Evolutionary conservation across 805 yeast species (phyloP).

Genomic region (Helenozyma baotianmanensis): DNA sequence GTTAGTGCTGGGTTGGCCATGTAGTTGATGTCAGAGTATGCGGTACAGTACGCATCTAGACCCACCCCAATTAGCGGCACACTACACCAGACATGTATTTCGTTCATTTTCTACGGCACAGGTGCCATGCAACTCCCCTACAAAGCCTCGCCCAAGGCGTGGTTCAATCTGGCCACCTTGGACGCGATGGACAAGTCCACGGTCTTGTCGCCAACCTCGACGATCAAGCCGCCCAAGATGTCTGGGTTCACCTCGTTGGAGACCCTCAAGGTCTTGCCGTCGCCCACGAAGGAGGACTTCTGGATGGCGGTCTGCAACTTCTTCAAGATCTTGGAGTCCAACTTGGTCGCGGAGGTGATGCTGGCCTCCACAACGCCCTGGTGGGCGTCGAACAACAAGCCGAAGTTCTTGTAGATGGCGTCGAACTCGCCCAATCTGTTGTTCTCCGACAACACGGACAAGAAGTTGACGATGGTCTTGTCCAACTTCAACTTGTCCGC

Average conservation of each 20-base stretch:
- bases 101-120: no score
- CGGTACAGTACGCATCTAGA: no score
- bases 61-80: no score
- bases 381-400: slow-evolving; percentile 78
- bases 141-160: slow-evolving; percentile 79
- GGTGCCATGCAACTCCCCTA: no score
- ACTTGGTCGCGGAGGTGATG: slow-evolving; percentile 80
- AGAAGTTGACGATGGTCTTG: slow-evolving; percentile 70
- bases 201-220: slow-evolving; percentile 94
- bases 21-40: no score
- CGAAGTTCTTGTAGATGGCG: slow-evolving; percentile 65
- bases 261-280: slow-evolving; percentile 80
- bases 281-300: slow-evolving; percentile 76
- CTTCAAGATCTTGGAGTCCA: slow-evolving; percentile 74
- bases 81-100: no score
- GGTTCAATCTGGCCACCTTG: slow-evolving; percentile 85
- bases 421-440: slow-evolving; percentile 77
- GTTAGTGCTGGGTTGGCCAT: no score
- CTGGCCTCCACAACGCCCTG: slow-evolving; percentile 90
- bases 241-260: slow-evolving; percentile 82
- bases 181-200: slow-evolving; percentile 86
- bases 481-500: slow-evolving; percentile 49
- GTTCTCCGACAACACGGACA: slow-evolving; percentile 86
- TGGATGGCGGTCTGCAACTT: slow-evolving; percentile 76
- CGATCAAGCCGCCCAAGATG: slow-evolving; percentile 91